phyloP scores from a whole-genome alignment of 805 yeast genomes.

The Yamadazyma insecticola region DNA sequence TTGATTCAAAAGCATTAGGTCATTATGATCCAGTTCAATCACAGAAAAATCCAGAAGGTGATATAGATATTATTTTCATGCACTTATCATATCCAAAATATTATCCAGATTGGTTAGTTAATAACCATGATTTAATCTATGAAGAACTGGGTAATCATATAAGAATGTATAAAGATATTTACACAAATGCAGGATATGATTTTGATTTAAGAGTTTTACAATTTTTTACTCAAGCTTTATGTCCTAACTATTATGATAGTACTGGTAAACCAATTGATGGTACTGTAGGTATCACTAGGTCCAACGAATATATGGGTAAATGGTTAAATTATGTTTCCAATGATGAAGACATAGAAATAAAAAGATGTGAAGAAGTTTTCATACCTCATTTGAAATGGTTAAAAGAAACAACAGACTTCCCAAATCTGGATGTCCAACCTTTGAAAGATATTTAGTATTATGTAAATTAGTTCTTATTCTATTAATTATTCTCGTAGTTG shows the following conservation, averaged over 20 bases:
- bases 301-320: constrained; percentile 29
- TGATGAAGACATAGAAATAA: constrained; percentile 18
- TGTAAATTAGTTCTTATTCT: too few species aligned
- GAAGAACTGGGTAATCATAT: constrained; percentile 30
- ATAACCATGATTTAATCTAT: constrained; percentile 34
- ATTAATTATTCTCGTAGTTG: too few species aligned
- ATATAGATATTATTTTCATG: constrained; percentile 38
- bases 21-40: constrained; percentile 38
- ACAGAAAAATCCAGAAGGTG: constrained; percentile 10
- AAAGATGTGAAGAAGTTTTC: constrained; percentile 32
- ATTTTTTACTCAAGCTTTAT: constrained; percentile 34
- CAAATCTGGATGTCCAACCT: constrained; percentile 7
- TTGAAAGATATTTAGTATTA: too few species aligned
- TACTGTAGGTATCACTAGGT: constrained; percentile 10
- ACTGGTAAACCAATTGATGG: constrained; percentile 25
- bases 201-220: constrained; percentile 38
- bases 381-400: constrained; percentile 42
- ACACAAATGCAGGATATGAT: constrained; percentile 37
- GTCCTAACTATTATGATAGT: constrained; percentile 29
- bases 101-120: constrained; percentile 28
- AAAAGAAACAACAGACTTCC: constrained; percentile 27
- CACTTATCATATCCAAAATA: constrained; percentile 57
- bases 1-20: constrained; percentile 33
- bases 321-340: constrained; percentile 22
- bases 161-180: constrained; percentile 33